Conservation (phyloP, 345 rosid genomes). For the Gossypium sturtianum region DNA sequence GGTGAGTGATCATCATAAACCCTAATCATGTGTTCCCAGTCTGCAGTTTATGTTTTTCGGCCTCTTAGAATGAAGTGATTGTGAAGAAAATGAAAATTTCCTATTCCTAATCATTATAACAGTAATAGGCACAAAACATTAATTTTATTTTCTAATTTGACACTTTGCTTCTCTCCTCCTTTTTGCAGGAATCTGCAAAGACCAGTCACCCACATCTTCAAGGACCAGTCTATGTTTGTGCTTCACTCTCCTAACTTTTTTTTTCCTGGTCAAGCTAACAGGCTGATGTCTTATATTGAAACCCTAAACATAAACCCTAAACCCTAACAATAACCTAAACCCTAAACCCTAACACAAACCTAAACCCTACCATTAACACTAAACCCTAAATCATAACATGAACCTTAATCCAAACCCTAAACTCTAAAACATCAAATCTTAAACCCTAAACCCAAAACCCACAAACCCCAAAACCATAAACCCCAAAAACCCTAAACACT, state of each 20-base stretch:
- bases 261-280: background rate
- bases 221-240: conserved; percentile 43
- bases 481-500: too few relatives aligned
- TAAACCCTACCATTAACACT: too few relatives aligned
- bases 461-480: too few relatives aligned
- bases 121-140: background rate
- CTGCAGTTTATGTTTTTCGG: background rate
- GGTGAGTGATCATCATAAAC: too few relatives aligned
- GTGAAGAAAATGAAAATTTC: background rate
- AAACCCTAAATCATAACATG: too few relatives aligned
- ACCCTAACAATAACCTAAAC: too few relatives aligned
- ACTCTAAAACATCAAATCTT: too few relatives aligned
- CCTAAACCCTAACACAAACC: too few relatives aligned
- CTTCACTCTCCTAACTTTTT: background rate
- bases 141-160: background rate
- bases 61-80: background rate
- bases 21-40: background rate
- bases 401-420: too few relatives aligned
- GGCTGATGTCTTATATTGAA: background rate
- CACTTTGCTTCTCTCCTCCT: background rate
- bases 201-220: conserved; percentile 85
- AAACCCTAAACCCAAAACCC: too few relatives aligned
- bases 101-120: background rate
- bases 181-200: conserved; percentile 66
- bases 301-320: too few relatives aligned